These are phyloP conservation scores for Dryas integrifolia DNA, from an alignment of 331 rosid species.

Conservation along the genomic window DNA sequence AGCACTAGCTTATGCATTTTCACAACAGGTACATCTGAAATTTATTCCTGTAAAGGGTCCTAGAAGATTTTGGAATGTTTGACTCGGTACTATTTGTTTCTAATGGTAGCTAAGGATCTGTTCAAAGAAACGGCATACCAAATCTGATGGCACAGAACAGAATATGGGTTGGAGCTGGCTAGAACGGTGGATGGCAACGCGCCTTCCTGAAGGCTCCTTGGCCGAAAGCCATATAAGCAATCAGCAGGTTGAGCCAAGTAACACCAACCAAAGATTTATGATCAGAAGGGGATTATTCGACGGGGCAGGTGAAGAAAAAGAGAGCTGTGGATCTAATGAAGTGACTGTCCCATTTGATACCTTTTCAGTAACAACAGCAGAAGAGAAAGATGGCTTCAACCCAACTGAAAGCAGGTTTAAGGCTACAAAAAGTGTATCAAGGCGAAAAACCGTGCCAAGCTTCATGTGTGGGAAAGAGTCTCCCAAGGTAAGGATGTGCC, in stretches of 20 bases:
- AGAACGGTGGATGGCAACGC: constrained; percentile 97
- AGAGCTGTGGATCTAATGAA: constrained; percentile 96
- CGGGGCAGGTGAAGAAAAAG: constrained; percentile 65
- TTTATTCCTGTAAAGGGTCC: neutral
- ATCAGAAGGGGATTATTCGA: constrained; percentile 50
- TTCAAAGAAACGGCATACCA: constrained; percentile 54
- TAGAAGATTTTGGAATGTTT: neutral
- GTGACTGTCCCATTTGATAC: constrained; percentile 53
- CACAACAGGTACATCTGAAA: constrained; percentile 67
- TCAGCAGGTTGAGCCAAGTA: constrained; percentile 38
- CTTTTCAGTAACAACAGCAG: constrained; percentile 40
- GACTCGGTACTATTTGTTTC: constrained; percentile 1
- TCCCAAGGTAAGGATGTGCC: constrained; percentile 42
- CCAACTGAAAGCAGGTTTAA: constrained; percentile 39
- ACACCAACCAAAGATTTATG: constrained; percentile 32
- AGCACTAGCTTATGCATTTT: constrained; percentile 95
- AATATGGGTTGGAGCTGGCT: constrained; percentile 97
- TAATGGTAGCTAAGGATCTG: constrained; percentile 66
- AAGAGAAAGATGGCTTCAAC: constrained; percentile 31
- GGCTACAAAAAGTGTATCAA: constrained; percentile 48
- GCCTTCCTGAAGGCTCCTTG: constrained; percentile 58
- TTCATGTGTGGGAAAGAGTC: constrained; percentile 34
- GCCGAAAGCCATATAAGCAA: constrained; percentile 46
- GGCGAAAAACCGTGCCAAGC: constrained; percentile 59
- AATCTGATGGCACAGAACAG: constrained; percentile 44